Conservation (phyloP, 208 protist genomes). For the Acanthamoeba quina region DNA sequence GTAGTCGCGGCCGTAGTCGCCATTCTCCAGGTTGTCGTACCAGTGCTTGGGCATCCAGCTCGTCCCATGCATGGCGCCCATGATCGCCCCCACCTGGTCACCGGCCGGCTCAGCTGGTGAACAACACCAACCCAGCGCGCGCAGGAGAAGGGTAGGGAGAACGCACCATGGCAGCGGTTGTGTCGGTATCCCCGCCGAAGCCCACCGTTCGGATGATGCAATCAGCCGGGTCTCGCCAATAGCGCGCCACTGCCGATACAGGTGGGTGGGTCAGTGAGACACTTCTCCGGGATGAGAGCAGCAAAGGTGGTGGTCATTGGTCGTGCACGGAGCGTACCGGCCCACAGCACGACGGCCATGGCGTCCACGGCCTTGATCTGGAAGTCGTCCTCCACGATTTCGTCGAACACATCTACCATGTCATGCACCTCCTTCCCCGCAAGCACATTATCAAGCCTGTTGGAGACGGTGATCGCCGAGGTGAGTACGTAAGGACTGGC, state of each 20-base stretch:
- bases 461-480: not conserved
- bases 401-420: not conserved
- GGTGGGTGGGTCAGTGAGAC: not conserved
- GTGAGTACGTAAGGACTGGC: not conserved
- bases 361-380: conserved; percentile 48
- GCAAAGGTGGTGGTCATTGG: not conserved
- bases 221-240: conserved; percentile 1
- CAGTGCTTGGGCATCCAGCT: conserved; percentile 32
- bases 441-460: not conserved
- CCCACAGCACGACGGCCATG: conserved; percentile 10
- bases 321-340: not conserved
- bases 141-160: not conserved
- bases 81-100: conserved; percentile 13
- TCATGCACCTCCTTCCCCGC: not conserved
- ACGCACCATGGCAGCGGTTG: conserved; percentile 2
- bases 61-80: conserved; percentile 38
- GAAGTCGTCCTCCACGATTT: not conserved
- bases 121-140: not conserved
- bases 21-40: conserved; percentile 41
- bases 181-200: conserved; percentile 31
- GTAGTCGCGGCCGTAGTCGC: conserved; percentile 23
- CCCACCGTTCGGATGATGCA: conserved; percentile 30
- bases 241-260: not conserved
- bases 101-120: not conserved
- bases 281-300: not conserved